phyloP scores from a whole-genome alignment of 2,329 filamentous ascomycete genomes.

The Orbilia blumenaviensis region DNA sequence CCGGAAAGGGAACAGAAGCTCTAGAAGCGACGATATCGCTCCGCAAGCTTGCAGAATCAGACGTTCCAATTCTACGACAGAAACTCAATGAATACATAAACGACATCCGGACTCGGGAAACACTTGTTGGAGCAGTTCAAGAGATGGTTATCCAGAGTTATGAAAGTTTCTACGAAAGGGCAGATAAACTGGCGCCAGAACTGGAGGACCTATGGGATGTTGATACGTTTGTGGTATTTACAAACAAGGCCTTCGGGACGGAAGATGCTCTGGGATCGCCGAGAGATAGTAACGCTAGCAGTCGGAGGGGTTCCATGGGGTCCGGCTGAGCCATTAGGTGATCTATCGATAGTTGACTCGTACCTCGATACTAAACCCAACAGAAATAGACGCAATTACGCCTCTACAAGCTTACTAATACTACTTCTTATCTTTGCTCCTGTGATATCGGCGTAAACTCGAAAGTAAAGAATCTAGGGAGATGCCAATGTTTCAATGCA shows the following conservation, averaged over 20 bases:
- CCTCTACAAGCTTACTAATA: neutral
- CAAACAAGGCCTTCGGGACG: slow-evolving; percentile 67
- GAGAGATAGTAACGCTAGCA: slow-evolving; percentile 43
- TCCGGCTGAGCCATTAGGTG: slow-evolving; percentile 23
- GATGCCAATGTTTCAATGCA: no score
- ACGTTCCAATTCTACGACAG: slow-evolving; percentile 67
- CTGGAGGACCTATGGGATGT: slow-evolving; percentile 69
- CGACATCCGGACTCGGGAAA: slow-evolving; percentile 72
- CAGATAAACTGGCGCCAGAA: slow-evolving; percentile 57
- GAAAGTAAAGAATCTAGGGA: no score
- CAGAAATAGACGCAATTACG: no score
- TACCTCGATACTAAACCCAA: neutral
- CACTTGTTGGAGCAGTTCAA: slow-evolving; percentile 72
- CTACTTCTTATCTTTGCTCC: no score
- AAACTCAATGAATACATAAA: slow-evolving; percentile 72
- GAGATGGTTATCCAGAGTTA: slow-evolving; percentile 68
- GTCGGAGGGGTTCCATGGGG: slow-evolving; percentile 37
- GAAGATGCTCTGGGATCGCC: slow-evolving; percentile 37
- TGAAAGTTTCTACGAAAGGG: slow-evolving; percentile 70
- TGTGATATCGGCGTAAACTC: no score
- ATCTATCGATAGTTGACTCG: neutral
- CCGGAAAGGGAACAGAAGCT: slow-evolving; percentile 60
- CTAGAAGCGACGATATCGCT: slow-evolving; percentile 64
- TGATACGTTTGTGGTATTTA: slow-evolving; percentile 72
- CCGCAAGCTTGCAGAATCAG: slow-evolving; percentile 68